Evolutionary conservation across 257 asterid species (phyloP), one percentile per base, ranked within the genome.

Genomic region (Eustoma russellianum): DNA sequence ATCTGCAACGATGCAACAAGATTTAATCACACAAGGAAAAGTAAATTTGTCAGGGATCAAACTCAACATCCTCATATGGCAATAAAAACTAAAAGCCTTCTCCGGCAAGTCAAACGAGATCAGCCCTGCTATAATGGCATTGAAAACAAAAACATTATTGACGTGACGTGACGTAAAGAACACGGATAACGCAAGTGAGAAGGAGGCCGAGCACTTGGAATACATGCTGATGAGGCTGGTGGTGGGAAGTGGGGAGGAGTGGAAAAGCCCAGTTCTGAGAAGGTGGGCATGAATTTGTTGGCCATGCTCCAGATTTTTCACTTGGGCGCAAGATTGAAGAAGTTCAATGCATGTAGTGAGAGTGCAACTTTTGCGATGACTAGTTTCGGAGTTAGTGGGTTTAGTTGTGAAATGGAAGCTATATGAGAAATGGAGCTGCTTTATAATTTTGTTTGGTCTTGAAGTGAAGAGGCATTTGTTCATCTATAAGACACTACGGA

Each of bases 191-290:
- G 95, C 95, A 48, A 81, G 77, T 53, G 78, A 60, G 9, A 83
- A 55, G 54, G 80, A 79, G 12, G 46, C 35, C 56, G 66, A 57
- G 75, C 93, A 83, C 62, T 89, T 89, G 33, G 95, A 79, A 77
- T 89, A 89, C 97, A 89, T 86, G 58, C 81, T 83, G 71, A 89
- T 79, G 33, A 89, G 86, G 80, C 97, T 83, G 7, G 94, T 89
- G 40, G 80, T 72, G 41, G 92, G 74, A 17, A 77, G 57, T 12
- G 97, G 90, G 45, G 94, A 73, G 41, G 48, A 76, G 45, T 52
- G 55, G 17, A 79, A 73, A 54, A 71, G 73, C 33, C 85, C 87
- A 49, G 47, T 30, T 35, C 62, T 73, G 60, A 88, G 62, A 79
- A 88, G 71, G 49, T 45, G 77, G 14, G 85, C 54, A 53, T 89